Base-by-base conservation (phyloP, 805 yeast species). In the Wickerhamomyces strasburgensis region DNA sequence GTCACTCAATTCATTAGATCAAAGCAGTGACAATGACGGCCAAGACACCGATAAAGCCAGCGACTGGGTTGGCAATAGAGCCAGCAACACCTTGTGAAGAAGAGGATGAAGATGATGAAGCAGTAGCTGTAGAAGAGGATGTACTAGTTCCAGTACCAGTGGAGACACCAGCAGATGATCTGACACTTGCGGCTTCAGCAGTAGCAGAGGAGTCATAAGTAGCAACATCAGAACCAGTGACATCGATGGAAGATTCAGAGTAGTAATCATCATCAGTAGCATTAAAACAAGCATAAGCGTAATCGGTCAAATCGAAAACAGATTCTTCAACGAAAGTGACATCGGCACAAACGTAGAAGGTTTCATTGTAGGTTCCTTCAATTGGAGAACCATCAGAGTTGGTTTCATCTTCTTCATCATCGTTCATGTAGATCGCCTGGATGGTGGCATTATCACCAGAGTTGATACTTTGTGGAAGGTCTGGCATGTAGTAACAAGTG, bases 281-380 rank as follows among this genome's bases (percentile, higher is more conserved):
- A 44, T 67, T 67, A 63, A 67, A 67, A 50, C 72, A 67, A 28
- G 60, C 46, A 19, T 54, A 42, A 7, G 71, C 65, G 30, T 36
- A 48, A 25, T 52, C 55, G 7, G 67, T 40, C 24, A 56, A 49
- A 32, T 62, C 56, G 46, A 66, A 65, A 26, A 64, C 69, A 6
- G 57, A 50, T 39, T 60, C 65, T 48, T 64, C 69, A 36, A 68
- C 73, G 42, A 65, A 68, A n/a, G 33, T 45, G 41, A 68, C 46
- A 44, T 68, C 74, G 19, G 74, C 60, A 54, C 73, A 68, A 29
- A 68, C 70, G 46, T 64, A 68, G 50, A 59, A 71, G 14, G 73
- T 67, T 32, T 61, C 56, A 43, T 68, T 68, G 17, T 43, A 31
- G 13, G 50, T 40, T 18, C 58, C 62, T 37, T 66, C 71, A n/a